Conservation (phyloP, 2,329 filamentous ascomycete species). For the Clonostachys rhizophaga region DNA sequence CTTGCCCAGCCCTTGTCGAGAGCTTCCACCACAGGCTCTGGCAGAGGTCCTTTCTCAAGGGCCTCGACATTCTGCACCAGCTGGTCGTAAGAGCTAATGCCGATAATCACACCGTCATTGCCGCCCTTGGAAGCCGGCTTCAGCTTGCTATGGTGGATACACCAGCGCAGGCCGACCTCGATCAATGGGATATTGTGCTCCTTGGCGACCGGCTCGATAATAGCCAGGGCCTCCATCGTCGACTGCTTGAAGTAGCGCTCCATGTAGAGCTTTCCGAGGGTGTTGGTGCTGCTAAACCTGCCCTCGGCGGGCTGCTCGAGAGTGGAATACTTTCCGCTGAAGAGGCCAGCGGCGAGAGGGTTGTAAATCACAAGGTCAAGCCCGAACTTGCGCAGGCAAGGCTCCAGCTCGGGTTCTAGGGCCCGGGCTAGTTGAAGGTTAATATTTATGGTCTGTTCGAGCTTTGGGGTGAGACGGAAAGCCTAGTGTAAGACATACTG, state of each 20-base stretch:
- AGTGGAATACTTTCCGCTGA: conserved; percentile 52
- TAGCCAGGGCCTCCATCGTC: conserved; percentile 1
- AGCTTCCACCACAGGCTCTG: conserved; percentile 1
- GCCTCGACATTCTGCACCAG: conserved; percentile 37
- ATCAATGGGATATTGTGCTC: conserved; percentile 1
- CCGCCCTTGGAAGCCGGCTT: conserved; percentile 1
- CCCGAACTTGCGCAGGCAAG: conserved; percentile 61
- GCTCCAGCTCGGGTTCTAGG: conserved; percentile 63
- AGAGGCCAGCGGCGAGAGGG: conserved; percentile 65
- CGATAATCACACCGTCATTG: conserved; percentile 1
- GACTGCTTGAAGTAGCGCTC: conserved; percentile 2
- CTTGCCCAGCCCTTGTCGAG: conserved; percentile 2
- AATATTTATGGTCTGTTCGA: conserved; percentile 1
- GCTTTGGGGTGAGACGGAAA: neutral
- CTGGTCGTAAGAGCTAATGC: conserved; percentile 25
- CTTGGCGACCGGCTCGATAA: conserved; percentile 2
- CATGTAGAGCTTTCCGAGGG: conserved; percentile 4
- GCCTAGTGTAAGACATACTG: conserved; percentile 1
- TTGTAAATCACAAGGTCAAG: conserved; percentile 69
- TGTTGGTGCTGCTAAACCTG: conserved; percentile 11
- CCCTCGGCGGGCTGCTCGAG: conserved; percentile 17
- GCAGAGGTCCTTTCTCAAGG: conserved; percentile 9
- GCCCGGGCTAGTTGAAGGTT: conserved; percentile 42
- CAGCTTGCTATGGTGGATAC: conserved; percentile 3
- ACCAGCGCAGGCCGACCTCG: conserved; percentile 2